These are phyloP conservation scores for Acorus gramineus DNA, from an alignment of 106 monocot species.

Conservation along the genomic window DNA sequence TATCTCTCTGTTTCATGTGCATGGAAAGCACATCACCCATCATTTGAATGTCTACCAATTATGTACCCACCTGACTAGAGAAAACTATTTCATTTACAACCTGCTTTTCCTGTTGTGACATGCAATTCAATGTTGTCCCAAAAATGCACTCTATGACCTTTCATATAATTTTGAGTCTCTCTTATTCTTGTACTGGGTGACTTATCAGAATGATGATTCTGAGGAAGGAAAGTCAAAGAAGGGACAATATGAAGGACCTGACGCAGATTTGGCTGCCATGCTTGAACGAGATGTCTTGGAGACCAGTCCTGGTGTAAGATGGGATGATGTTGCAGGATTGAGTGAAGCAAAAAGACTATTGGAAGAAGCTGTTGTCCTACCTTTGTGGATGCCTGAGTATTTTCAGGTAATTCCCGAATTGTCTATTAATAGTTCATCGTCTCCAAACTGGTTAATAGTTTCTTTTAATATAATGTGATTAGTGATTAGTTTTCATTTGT, in stretches of 20 bases:
- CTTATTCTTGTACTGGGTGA: not conserved
- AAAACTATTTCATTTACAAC: too few relatives aligned
- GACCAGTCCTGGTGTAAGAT: conserved; percentile 85
- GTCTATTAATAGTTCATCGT: not conserved
- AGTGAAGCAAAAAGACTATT: conserved; percentile 93
- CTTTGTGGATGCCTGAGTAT: conserved; percentile 99
- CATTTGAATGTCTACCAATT: too few relatives aligned
- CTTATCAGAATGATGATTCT: conserved; percentile 53
- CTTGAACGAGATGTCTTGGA: conserved; percentile 96
- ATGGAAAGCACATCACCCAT: too few relatives aligned
- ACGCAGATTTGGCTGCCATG: conserved; percentile 95
- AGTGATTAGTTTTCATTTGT: too few relatives aligned
- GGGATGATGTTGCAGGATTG: conserved; percentile 99
- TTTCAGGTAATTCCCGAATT: conserved; percentile 57
- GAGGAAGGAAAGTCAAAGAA: conserved; percentile 74
- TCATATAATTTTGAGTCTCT: not conserved
- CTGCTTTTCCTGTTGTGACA: too few relatives aligned
- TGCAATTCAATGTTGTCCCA: too few relatives aligned
- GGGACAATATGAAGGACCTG: conserved; percentile 96
- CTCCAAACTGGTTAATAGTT: too few relatives aligned
- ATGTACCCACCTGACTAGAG: too few relatives aligned
- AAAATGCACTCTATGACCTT: not conserved
- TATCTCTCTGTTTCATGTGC: too few relatives aligned
- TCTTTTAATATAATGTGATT: too few relatives aligned
- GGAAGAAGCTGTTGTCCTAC: conserved; percentile 98